Base-by-base conservation (phyloP, 352 stramenopile species). In the Phytophthora quininea region DNA sequence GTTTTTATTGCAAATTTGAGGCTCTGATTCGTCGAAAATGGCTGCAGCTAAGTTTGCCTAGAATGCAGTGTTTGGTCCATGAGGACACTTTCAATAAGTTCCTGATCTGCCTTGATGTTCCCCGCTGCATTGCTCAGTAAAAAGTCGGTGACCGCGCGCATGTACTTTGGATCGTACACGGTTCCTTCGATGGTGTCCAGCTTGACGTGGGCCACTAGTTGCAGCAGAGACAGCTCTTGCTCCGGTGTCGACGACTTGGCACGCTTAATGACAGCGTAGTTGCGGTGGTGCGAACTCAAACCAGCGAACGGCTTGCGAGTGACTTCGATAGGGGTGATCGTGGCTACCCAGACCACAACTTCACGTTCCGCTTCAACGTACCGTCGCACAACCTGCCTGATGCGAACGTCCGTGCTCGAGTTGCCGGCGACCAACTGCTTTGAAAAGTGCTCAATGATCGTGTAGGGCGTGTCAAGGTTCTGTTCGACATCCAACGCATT, bases 241-340 rank as follows among this genome's bases (percentile, higher is more conserved):
- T 64, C 55, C 11, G 63, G 30, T 37, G 66, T 60, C 11, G 75
- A 80, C 0, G 51, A 11, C 30, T 67, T 70, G 12, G 79, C 63
- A 32, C 62, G 76, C 63, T 82, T 79, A 47, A 88, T 67, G 46
- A 91, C 57, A 51, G 87, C 77, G 65, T 88, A 91, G 15, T 80
- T 81, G 31, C 77, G 73, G 45, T 91, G 76, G 3, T 73, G 58
- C 30, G 83, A 89, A n/a, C 30, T 52, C 33, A 76, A 4, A 1
- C 58, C 69, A 14, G 58, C 27, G 12, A 76, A 67, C 3, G 59
- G 30, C 49, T 73, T 58, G 48, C 60, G 55, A 30, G 66, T 54
- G 14, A 73, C 60, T 5, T 63, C 61, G 29, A 77, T 62, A 1
- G 70, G 66, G 15, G 65, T 24, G 9, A 77, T 62, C 32, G 58